A percentile compares a stretch with the other conserved stretches of the same genome.
phyloP scores from a whole-genome alignment of 2,329 filamentous ascomycete species.

The Kalmusia sp. region DNA sequence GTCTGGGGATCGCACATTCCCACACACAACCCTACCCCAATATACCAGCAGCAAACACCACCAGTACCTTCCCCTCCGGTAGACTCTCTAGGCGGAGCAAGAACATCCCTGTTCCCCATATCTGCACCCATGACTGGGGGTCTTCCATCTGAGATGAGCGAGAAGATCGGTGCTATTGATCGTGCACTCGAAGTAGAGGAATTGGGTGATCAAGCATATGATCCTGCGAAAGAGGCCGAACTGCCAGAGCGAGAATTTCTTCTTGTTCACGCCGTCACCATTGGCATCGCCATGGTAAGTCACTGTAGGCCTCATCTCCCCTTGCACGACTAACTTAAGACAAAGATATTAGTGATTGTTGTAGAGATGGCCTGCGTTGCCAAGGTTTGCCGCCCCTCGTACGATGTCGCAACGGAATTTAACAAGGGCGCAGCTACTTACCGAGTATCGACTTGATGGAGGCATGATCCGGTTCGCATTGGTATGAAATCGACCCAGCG shows the following conservation, averaged over 20 bases:
- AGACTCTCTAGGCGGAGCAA: conserved; percentile 17
- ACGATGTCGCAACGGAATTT: background rate
- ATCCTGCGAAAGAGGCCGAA: conserved; percentile 31
- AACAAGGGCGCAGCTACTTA: conserved; percentile 44
- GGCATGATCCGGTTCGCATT: conserved; percentile 50
- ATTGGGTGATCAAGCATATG: conserved; percentile 30
- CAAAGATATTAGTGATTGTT: conserved; percentile 32
- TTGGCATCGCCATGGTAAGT: conserved; percentile 32
- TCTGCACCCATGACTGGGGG: conserved; percentile 23
- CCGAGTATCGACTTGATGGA: conserved; percentile 49
- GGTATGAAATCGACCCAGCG: conserved; percentile 25
- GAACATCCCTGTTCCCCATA: conserved; percentile 29
- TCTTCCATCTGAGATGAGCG: conserved; percentile 26
- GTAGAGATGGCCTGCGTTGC: conserved; percentile 39
- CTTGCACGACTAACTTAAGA: conserved; percentile 5
- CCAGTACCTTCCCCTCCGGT: conserved; percentile 15
- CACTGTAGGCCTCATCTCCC: too few species aligned
- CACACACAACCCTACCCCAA: conserved; percentile 14
- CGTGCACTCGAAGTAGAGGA: conserved; percentile 33
- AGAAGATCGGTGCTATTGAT: conserved; percentile 36
- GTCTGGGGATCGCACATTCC: conserved; percentile 35
- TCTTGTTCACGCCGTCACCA: conserved; percentile 29
- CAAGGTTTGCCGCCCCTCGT: conserved; percentile 19
- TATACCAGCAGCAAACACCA: conserved; percentile 16
- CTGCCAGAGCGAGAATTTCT: conserved; percentile 31